Evolutionary conservation across 768 basidiomycete species (phyloP).

Genomic region (Pleurotus sapidus): DNA sequence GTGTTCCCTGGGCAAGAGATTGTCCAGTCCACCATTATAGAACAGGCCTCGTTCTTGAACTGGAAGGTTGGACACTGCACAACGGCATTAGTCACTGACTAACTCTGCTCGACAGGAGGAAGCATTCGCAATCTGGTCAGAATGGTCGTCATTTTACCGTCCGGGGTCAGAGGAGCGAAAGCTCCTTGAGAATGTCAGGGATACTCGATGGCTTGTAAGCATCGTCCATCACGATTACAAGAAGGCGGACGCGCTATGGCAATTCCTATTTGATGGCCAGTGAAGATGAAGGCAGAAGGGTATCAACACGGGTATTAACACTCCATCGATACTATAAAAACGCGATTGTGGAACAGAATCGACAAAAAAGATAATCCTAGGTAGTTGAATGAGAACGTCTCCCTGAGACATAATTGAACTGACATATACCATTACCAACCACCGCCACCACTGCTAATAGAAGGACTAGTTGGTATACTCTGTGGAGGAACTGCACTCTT

Average conservation of each 20-base stretch:
- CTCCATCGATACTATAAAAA: no score
- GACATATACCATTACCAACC: neutral
- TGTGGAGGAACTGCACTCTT: slow-evolving; percentile 6
- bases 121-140: slow-evolving; percentile 93
- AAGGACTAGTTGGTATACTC: slow-evolving; percentile 7
- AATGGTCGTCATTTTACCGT: slow-evolving; percentile 89
- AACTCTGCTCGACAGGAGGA: slow-evolving; percentile 62
- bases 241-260: slow-evolving; percentile 75
- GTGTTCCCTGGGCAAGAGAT: slow-evolving; percentile 97
- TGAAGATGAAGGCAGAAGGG: neutral
- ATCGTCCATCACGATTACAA: slow-evolving; percentile 94
- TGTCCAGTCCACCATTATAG: slow-evolving; percentile 94
- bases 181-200: slow-evolving; percentile 68
- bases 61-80: slow-evolving; percentile 74
- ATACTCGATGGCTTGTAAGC: slow-evolving; percentile 86
- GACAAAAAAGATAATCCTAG: no score
- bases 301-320: neutral
- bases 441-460: neutral
- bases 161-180: slow-evolving; percentile 69
- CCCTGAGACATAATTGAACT: no score
- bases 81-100: no score
- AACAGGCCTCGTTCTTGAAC: slow-evolving; percentile 87
- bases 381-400: no score
- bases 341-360: no score
- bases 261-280: slow-evolving; percentile 62